Conservation (phyloP, 768 basidiomycete species). For the Holtermannia corniformis region DNA sequence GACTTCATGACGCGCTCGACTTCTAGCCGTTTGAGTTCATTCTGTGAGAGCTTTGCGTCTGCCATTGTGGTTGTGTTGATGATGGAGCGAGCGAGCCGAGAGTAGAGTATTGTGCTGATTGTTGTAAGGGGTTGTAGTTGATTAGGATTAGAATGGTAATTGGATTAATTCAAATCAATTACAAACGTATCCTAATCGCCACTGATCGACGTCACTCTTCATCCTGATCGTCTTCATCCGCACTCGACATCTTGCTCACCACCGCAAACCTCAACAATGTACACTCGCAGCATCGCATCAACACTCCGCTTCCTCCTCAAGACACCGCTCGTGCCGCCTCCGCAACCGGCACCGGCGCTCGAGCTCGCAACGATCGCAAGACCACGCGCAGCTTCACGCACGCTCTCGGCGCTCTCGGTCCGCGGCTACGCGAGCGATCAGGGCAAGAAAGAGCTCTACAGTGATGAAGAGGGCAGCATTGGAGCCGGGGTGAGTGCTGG, state of each 20-base stretch:
- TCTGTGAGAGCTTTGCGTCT: too few species aligned
- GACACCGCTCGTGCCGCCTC: slow-evolving; percentile 23
- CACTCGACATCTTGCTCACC: too few species aligned
- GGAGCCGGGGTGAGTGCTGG: slow-evolving; percentile 35
- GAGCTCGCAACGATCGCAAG: slow-evolving; percentile 20
- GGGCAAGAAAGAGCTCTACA: slow-evolving; percentile 39
- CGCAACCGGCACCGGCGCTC: slow-evolving; percentile 17
- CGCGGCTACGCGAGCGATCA: slow-evolving; percentile 35
- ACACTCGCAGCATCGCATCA: background rate
- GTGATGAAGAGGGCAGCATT: slow-evolving; percentile 32
- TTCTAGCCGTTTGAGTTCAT: slow-evolving; percentile 18
- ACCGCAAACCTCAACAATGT: background rate
- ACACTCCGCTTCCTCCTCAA: slow-evolving; percentile 21
- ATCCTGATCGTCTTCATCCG: too few species aligned
- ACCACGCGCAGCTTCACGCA: slow-evolving; percentile 15
- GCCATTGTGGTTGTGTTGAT: too few species aligned
- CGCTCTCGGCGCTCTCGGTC: slow-evolving; percentile 6
- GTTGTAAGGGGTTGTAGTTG: too few species aligned
- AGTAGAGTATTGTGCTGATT: too few species aligned
- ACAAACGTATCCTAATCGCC: too few species aligned
- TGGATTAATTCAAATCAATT: too few species aligned
- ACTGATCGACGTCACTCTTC: too few species aligned
- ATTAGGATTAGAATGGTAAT: too few species aligned
- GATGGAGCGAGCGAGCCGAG: too few species aligned
- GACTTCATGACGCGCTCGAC: slow-evolving; percentile 78